Conservation (phyloP, 169 alveolate genomes). For the Cryptosporidium viatorum region DNA sequence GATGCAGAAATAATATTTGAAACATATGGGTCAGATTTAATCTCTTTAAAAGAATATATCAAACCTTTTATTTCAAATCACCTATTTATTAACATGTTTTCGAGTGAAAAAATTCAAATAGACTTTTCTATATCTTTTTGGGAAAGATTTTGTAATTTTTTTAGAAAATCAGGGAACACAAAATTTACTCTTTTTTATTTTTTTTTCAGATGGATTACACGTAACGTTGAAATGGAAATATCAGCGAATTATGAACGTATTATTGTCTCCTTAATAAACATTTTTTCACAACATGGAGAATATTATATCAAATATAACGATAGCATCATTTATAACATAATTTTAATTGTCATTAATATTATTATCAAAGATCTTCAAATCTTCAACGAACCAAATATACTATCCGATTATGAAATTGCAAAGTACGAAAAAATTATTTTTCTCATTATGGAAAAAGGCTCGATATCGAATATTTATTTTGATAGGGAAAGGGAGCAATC, state of each 20-base stretch:
- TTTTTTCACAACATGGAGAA: background rate
- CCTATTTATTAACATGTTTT: constrained; percentile 16
- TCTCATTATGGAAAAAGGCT: constrained; percentile 3
- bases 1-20: constrained; percentile 3
- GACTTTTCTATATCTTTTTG: constrained; percentile 43
- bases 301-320: background rate
- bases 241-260: constrained; percentile 26
- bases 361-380: constrained; percentile 3
- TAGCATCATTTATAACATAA: constrained; percentile 14
- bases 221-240: background rate
- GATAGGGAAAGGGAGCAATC: background rate
- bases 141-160: constrained; percentile 31
- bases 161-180: background rate
- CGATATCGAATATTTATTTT: background rate
- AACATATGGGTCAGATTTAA: background rate
- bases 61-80: constrained; percentile 31
- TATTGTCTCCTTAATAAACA: background rate
- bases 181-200: constrained; percentile 21
- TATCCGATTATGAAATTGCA: constrained; percentile 11
- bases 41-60: constrained; percentile 1
- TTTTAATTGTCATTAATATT: constrained; percentile 1
- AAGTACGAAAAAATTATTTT: constrained; percentile 33
- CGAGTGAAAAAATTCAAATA: background rate
- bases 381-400: background rate
- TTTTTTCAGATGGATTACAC: constrained; percentile 38